Evolutionary conservation across 2,329 filamentous ascomycete genomes (phyloP).

Genomic region (Dothideomycetes sp.): DNA sequence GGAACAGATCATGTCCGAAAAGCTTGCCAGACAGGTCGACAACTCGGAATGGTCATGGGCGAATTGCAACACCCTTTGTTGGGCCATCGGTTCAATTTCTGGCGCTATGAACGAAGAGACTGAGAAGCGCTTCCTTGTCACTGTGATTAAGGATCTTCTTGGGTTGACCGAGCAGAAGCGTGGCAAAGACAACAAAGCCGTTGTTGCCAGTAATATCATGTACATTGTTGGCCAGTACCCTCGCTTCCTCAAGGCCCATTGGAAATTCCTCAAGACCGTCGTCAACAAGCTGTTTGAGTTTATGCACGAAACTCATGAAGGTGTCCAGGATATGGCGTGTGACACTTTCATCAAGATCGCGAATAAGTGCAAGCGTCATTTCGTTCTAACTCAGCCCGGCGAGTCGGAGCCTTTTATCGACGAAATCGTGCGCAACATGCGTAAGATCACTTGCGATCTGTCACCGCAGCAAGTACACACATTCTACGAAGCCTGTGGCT

Average conservation of each 20-base stretch:
- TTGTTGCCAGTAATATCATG: constrained; percentile 99
- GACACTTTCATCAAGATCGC: constrained; percentile 99
- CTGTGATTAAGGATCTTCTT: constrained; percentile 95
- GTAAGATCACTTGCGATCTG: constrained; percentile 89
- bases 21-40: constrained; percentile 89
- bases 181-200: constrained; percentile 98
- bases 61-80: constrained; percentile 98
- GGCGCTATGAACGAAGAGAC: constrained; percentile 99
- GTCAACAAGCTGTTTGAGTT: constrained; percentile 99
- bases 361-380: constrained; percentile 93
- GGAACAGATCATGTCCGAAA: constrained; percentile 98
- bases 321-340: constrained; percentile 99
- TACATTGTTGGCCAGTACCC: constrained; percentile 99
- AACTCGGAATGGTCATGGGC: constrained; percentile 97
- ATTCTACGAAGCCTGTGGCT: constrained; percentile 97
- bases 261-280: constrained; percentile 99
- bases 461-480: constrained; percentile 97
- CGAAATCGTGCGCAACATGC: constrained; percentile 91
- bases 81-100: constrained; percentile 98
- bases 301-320: constrained; percentile 99
- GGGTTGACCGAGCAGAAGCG: constrained; percentile 98
- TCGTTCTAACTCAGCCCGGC: constrained; percentile 88
- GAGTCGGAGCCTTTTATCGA: constrained; percentile 96
- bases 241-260: constrained; percentile 95
- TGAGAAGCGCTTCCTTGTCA: constrained; percentile 95